phyloP scores from a whole-genome alignment of 177 flowering plant species.

The Vitis hybrid region DNA sequence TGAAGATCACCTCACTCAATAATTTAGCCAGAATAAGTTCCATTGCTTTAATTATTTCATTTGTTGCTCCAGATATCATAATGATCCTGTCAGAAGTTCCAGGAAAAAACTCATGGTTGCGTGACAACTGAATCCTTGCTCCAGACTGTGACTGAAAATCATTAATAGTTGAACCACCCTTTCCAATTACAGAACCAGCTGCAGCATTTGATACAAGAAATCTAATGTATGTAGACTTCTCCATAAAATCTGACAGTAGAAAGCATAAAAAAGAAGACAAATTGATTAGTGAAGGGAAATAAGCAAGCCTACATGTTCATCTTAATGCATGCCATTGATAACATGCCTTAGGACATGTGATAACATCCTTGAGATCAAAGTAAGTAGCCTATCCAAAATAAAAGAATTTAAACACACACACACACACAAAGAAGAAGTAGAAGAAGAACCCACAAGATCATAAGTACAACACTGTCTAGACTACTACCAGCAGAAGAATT shows the following conservation, averaged over 20 bases:
- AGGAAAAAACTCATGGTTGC: constrained; percentile 90
- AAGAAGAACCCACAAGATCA: too few species aligned
- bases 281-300: not conserved
- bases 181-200: constrained; percentile 97
- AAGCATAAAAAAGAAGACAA: constrained; percentile 1
- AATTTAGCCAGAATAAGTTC: constrained; percentile 79
- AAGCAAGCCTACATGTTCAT: not conserved
- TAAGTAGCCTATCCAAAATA: not conserved
- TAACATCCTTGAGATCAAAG: not conserved
- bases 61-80: constrained; percentile 75
- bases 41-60: constrained; percentile 68
- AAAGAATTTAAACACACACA: not conserved
- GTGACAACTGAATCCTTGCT: constrained; percentile 89
- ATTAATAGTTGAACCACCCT: constrained; percentile 94
- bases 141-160: constrained; percentile 94
- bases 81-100: constrained; percentile 95
- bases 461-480: too few species aligned
- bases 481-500: too few species aligned
- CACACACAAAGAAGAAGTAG: too few species aligned
- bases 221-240: constrained; percentile 67
- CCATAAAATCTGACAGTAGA: constrained; percentile 49
- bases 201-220: constrained; percentile 96
- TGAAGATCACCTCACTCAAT: constrained; percentile 67
- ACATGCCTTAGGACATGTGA: too few species aligned
- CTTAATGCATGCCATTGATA: not conserved